These are phyloP conservation scores for Alopecurus myosuroides DNA, from an alignment of 176 grass and related monocot species.

Conservation along the genomic window DNA sequence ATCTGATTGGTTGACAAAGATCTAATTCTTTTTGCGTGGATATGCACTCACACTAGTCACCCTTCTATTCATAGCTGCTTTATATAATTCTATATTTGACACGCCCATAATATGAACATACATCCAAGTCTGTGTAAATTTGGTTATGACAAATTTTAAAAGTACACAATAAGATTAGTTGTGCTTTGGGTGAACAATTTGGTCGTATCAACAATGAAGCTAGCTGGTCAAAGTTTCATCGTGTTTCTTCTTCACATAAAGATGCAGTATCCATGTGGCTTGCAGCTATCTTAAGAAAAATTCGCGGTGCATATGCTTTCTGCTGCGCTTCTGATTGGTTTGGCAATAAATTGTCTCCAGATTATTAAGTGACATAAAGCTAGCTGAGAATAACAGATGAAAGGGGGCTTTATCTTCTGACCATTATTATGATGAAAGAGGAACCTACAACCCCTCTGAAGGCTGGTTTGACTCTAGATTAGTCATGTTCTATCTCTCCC, in stretches of 20 bases:
- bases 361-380: background rate
- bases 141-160: background rate
- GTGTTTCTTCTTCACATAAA: background rate
- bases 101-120: background rate
- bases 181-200: background rate
- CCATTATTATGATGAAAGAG: background rate
- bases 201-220: background rate
- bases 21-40: background rate
- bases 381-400: background rate
- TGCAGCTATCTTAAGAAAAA: background rate
- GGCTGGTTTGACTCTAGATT: background rate
- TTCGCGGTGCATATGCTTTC: background rate
- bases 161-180: background rate
- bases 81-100: background rate
- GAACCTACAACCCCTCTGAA: background rate
- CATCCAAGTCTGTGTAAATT: background rate
- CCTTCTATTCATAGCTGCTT: background rate
- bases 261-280: background rate
- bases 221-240: background rate
- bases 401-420: background rate
- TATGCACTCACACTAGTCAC: background rate
- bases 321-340: background rate
- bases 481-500: background rate
- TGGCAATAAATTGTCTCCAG: background rate
- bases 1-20: slow-evolving; percentile 5